Base-by-base conservation (phyloP, 2,329 filamentous ascomycete genomes). In the Venturia aucupariae region DNA sequence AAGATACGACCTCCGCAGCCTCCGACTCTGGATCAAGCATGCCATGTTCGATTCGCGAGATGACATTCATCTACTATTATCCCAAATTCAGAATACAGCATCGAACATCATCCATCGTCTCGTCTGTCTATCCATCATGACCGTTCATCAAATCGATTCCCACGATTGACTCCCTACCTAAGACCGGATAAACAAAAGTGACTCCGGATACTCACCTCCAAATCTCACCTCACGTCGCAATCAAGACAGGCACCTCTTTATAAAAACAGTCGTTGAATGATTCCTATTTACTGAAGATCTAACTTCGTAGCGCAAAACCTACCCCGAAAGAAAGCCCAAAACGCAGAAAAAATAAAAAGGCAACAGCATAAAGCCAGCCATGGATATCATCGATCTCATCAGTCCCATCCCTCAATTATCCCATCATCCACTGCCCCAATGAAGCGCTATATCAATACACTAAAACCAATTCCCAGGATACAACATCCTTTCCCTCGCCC, bases 361-460 rank as follows among this genome's bases (percentile, higher is more conserved):
- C 15, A 35, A 57, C 8, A n/a, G 51, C 51, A 35, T 19, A 57
- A 32, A 35, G 27, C 51, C 51, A 35, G 32, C 35, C 35, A 6
- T 38, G 35, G 51, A 24, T 57, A 57, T 57, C 51, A 55, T 55
- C n/a, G n/a, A n/a, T n/a, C n/a, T n/a, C 51, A 57, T 57, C 51
- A 57, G 30, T 57, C 51, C n/a, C 27, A 35, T 57, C 51, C 27
- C 51, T 57, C 51, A 32, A 57, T 30, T 38, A 57, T 5, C 30
- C 27, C 27, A 13, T 57, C 17, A 22, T 30, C 3, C 51, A 57
- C 6, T 3, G 8, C 51, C 17, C 27, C 7, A 48, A 48, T 11
- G 35, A 57, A 35, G n/a, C 51, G 30, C 51, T 17, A n/a, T 35
- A 57, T 57, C 27, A 57, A 35, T 57, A 57, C 51, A 57, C 15